These are phyloP conservation scores for Leccinum angustisporum DNA, from an alignment of 1,284 basidiomycete genomes.

Conservation along the genomic window DNA sequence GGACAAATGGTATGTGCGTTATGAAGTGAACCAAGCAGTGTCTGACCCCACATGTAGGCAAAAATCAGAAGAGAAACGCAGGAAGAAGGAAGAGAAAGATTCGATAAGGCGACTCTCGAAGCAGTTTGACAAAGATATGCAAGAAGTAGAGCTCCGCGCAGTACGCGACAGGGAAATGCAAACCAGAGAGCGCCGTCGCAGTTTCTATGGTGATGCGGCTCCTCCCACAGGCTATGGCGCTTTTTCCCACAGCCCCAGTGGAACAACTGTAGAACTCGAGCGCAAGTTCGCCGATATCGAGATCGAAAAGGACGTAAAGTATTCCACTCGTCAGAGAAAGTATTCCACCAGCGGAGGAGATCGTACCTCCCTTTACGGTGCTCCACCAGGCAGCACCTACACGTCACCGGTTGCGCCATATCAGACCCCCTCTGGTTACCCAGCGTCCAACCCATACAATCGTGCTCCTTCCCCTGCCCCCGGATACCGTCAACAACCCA, in stretches of 20 bases:
- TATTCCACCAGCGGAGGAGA: slow-evolving; percentile 32
- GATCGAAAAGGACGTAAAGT: slow-evolving; percentile 28
- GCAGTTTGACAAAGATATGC: slow-evolving; percentile 41
- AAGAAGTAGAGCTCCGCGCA: slow-evolving; percentile 53
- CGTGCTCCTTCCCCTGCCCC: slow-evolving; percentile 23
- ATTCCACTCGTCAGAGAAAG: slow-evolving; percentile 28
- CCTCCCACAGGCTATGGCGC: slow-evolving; percentile 27
- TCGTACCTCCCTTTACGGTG: slow-evolving; percentile 23
- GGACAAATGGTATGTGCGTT: slow-evolving; percentile 48
- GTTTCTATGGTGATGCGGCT: slow-evolving; percentile 35
- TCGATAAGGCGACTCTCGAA: slow-evolving; percentile 51
- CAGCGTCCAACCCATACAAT: slow-evolving; percentile 25
- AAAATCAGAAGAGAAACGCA: slow-evolving; percentile 55
- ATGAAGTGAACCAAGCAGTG: background rate
- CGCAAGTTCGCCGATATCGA: slow-evolving; percentile 35
- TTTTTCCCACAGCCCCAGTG: slow-evolving; percentile 28
- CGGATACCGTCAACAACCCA: slow-evolving; percentile 35
- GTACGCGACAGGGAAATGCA: slow-evolving; percentile 55
- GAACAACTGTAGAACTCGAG: slow-evolving; percentile 24
- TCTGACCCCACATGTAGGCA: slow-evolving; percentile 43
- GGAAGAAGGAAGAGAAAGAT: slow-evolving; percentile 57
- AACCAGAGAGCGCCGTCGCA: slow-evolving; percentile 34
- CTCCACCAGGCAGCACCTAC: slow-evolving; percentile 16
- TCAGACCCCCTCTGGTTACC: slow-evolving; percentile 24
- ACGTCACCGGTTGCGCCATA: slow-evolving; percentile 22